Evolutionary conservation across 768 basidiomycete species (phyloP).

Genomic region (Tricholoma furcatifolium): DNA sequence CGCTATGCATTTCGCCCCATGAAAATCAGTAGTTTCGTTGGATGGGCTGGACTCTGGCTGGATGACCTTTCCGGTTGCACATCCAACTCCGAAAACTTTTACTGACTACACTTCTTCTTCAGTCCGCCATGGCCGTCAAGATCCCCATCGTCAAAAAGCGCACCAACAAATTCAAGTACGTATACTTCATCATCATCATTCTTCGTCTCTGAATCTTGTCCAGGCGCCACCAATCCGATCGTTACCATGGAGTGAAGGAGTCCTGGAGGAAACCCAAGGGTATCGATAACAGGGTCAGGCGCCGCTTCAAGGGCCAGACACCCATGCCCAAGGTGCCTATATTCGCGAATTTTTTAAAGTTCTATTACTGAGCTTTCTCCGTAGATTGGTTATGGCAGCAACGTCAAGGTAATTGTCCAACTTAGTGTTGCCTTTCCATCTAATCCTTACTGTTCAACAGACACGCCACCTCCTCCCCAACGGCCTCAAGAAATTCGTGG

Average conservation of each 20-base stretch:
- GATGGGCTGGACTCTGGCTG: slow-evolving; percentile 25
- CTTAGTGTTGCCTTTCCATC: slow-evolving; percentile 47
- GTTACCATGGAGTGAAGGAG: slow-evolving; percentile 96
- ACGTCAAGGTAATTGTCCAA: slow-evolving; percentile 60
- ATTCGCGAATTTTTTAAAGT: neutral
- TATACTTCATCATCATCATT: slow-evolving; percentile 15
- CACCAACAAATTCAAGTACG: slow-evolving; percentile 94
- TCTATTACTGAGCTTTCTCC: slow-evolving; percentile 1
- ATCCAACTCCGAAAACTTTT: slow-evolving; percentile 24
- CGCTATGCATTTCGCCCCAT: slow-evolving; percentile 6
- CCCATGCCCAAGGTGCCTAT: slow-evolving; percentile 88
- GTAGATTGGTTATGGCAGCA: slow-evolving; percentile 87
- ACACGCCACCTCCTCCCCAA: slow-evolving; percentile 95
- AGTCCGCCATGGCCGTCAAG: slow-evolving; percentile 54
- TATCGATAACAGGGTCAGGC: slow-evolving; percentile 98
- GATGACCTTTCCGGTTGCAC: slow-evolving; percentile 28
- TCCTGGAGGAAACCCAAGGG: slow-evolving; percentile 99
- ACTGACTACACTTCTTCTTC: slow-evolving; percentile 17
- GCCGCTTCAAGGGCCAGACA: slow-evolving; percentile 92
- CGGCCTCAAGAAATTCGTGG: slow-evolving; percentile 93
- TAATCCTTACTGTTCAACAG: slow-evolving; percentile 31
- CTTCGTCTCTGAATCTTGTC: slow-evolving; percentile 10
- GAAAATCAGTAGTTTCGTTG: slow-evolving; percentile 5
- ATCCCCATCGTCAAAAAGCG: slow-evolving; percentile 88
- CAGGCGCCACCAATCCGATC: slow-evolving; percentile 98